Evolutionary conservation across 2,329 filamentous ascomycete genomes (phyloP), one percentile per base, ranked within the genome.

Genomic region (Graphiopsis chlorocephala): DNA sequence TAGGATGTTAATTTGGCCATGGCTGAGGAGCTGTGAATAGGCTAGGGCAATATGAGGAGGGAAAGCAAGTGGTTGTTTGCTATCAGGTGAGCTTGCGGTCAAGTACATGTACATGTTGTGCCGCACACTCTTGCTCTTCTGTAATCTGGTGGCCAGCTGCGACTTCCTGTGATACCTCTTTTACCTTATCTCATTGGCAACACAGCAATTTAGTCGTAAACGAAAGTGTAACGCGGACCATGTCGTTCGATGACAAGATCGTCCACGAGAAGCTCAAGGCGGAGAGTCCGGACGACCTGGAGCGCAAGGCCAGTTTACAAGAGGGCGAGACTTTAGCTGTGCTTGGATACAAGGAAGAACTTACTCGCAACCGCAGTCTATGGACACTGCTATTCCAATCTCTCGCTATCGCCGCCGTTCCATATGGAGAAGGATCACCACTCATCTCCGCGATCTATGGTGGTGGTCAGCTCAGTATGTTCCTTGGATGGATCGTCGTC

Each of bases 401-500:
- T 0, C 76, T 88, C 8, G 85, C 85, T 25, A 87, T 88, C 31
- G 85, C 85, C 31, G 85, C 85, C 23, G 84, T 87, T 55, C 85
- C 84, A 5, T 87, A 82, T 66, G 85, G 84, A 7, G 78, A 80
- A 64, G 78, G 78, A 8, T 90, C 88, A 1, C 90, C 88, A 10
- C 67, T 80, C 10, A 72, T 80, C 60, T 78, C 72, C 29, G 79
- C 79, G 58, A 80, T 90, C 55, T 80, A 85, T 67, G 86, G 86
- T 66, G 88, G 89, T 63, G 88, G 89, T 0, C 87, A 88, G 14
- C 85, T 87, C 65, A 85, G 86, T 71, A 86, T 91, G 72, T 88
- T 91, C 73, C 88, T 88, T 86, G 89, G 88, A 53, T 91, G 89
- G 87, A 78, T 90, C 38, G 79, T 81, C 50, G 86, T 91, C 45